Evolutionary conservation across 352 stramenopile genomes (phyloP).

Genomic region (Hyaloperonospora brassicae): DNA sequence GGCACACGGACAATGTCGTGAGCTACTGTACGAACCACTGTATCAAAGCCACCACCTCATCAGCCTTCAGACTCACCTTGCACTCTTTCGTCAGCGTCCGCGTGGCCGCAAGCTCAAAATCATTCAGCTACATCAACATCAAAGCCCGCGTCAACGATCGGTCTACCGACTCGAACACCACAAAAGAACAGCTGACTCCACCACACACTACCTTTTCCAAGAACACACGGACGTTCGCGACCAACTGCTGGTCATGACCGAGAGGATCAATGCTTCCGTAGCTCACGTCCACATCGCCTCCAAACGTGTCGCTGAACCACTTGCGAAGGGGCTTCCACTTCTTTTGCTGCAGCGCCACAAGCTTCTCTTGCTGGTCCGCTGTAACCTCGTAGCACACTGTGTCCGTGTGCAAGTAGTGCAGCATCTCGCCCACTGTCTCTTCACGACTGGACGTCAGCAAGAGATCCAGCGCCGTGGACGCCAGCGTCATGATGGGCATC

Average conservation of each 20-base stretch:
- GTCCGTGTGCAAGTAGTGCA: constrained; percentile 83
- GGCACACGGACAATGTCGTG: not conserved
- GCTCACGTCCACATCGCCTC: constrained; percentile 74
- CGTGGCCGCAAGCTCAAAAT: constrained; percentile 73
- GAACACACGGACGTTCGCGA: constrained; percentile 51
- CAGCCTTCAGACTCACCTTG: constrained; percentile 41
- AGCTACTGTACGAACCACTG: not conserved
- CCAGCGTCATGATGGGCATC: constrained; percentile 86
- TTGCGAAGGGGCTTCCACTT: constrained; percentile 80
- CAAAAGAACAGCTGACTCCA: not conserved
- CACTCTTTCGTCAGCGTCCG: constrained; percentile 76
- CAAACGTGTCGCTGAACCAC: constrained; percentile 70
- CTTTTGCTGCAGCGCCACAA: constrained; percentile 72
- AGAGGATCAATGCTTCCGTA: constrained; percentile 67
- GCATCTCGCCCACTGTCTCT: constrained; percentile 70
- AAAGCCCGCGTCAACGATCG: not conserved
- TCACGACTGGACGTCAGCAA: constrained; percentile 40
- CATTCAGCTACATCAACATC: constrained; percentile 34
- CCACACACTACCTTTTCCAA: constrained; percentile 43
- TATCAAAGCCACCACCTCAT: not conserved
- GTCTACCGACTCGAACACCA: not conserved
- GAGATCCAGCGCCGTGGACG: constrained; percentile 71
- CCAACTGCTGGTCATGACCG: constrained; percentile 48
- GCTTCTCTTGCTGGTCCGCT: constrained; percentile 72
- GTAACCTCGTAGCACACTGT: constrained; percentile 86